These are phyloP conservation scores for Rhizoclosmatium globosum DNA, from an alignment of 192 early-diverging fungal species.

Conservation along the genomic window DNA sequence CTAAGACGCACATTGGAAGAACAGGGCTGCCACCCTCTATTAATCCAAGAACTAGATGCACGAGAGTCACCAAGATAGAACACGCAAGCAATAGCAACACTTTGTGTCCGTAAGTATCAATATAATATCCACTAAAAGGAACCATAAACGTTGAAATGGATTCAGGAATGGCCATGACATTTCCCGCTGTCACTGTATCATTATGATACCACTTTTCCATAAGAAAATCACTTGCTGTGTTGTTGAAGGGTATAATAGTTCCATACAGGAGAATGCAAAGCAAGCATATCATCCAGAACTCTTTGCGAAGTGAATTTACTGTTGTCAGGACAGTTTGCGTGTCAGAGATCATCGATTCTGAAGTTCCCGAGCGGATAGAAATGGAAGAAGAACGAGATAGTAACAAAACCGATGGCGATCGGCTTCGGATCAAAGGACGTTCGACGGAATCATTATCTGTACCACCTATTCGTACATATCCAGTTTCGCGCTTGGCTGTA, in stretches of 20 bases:
- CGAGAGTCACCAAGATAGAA: conserved; percentile 55
- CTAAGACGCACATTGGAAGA: conserved; percentile 59
- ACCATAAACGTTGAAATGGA: conserved; percentile 67
- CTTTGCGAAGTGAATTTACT: conserved; percentile 36
- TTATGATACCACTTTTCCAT: conserved; percentile 66
- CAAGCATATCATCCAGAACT: conserved; percentile 62
- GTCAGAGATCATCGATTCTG: too few relatives aligned
- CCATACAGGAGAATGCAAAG: conserved; percentile 63
- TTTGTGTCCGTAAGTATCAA: conserved; percentile 68
- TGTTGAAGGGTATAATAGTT: conserved; percentile 64
- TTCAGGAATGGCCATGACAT: conserved; percentile 68
- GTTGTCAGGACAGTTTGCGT: too few relatives aligned
- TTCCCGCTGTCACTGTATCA: conserved; percentile 56
- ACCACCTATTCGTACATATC: too few relatives aligned
- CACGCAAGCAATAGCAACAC: conserved; percentile 60
- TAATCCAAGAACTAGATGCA: conserved; percentile 63
- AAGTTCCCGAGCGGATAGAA: too few relatives aligned
- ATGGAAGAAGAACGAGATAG: too few relatives aligned
- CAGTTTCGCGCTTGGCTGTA: not conserved
- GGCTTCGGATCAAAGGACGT: too few relatives aligned
- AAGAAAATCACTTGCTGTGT: conserved; percentile 60
- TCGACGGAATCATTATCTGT: not conserved
- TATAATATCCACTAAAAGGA: conserved; percentile 63
- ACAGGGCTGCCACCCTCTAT: conserved; percentile 53
- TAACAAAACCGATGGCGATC: too few relatives aligned